phyloP scores from a whole-genome alignment of 345 rosid species.

The Corymbia maculata region DNA sequence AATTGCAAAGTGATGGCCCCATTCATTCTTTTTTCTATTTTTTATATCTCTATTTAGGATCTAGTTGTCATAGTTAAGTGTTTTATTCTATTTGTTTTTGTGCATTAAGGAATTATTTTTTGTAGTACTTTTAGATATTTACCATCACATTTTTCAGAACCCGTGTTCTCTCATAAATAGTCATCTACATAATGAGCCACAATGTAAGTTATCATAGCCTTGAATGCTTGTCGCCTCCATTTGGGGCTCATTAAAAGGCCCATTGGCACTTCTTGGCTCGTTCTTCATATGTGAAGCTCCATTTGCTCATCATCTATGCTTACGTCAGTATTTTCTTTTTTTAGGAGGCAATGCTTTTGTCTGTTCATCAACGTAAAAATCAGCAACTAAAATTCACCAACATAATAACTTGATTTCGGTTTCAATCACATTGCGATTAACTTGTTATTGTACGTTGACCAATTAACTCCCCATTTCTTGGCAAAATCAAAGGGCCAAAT shows the following conservation, averaged over 20 bases:
- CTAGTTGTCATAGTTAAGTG: not conserved
- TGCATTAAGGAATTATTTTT: not conserved
- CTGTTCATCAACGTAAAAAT: not conserved
- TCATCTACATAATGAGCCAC: not conserved
- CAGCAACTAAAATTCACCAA: not conserved
- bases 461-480: not conserved
- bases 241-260: not conserved
- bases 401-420: not conserved
- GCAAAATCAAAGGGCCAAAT: not conserved
- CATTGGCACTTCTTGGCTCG: not conserved
- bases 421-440: not conserved
- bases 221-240: not conserved
- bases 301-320: not conserved
- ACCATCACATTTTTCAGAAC: not conserved
- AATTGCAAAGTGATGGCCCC: not conserved
- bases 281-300: not conserved
- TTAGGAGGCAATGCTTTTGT: fast-evolving
- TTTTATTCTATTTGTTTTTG: not conserved
- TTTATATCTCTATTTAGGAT: not conserved
- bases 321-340: too few species aligned
- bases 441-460: not conserved
- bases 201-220: not conserved
- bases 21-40: not conserved
- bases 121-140: not conserved
- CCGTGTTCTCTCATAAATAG: not conserved